A percentile compares a stretch with the other conserved stretches of the same genome.
Evolutionary conservation across 2,329 filamentous ascomycete species (phyloP).

Genomic region (Gaeumannomyces tritici): DNA sequence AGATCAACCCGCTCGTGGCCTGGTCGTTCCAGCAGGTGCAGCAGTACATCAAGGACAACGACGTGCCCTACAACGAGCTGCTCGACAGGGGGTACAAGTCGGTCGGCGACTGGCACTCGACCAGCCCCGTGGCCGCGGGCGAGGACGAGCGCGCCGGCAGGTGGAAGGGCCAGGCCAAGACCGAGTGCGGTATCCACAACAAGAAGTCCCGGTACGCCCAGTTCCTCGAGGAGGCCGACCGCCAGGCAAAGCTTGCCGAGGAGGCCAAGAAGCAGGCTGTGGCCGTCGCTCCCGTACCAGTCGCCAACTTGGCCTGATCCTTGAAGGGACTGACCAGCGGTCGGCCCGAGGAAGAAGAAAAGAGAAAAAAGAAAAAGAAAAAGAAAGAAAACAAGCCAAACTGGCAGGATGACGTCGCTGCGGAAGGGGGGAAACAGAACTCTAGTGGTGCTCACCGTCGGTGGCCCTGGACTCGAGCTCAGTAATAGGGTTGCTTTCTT

Average conservation of each 20-base stretch:
- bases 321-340: not conserved
- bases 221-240: constrained; percentile 43
- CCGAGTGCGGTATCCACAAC: constrained; percentile 98
- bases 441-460: not conserved
- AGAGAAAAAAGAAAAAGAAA: too few relatives aligned
- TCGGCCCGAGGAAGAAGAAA: not conserved
- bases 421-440: not conserved
- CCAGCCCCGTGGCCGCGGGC: constrained; percentile 75
- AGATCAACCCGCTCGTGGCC: constrained; percentile 94
- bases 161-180: constrained; percentile 95
- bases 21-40: constrained; percentile 90
- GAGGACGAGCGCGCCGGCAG: constrained; percentile 94
- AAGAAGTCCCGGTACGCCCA: constrained; percentile 88
- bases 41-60: constrained; percentile 73
- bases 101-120: constrained; percentile 96
- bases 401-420: not conserved
- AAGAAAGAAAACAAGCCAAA: not conserved
- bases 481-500: not conserved
- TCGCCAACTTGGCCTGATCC: not conserved
- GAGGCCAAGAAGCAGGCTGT: not conserved
- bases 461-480: not conserved
- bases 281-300: not conserved
- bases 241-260: not conserved
- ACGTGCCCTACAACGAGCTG: constrained; percentile 88
- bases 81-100: constrained; percentile 96